phyloP scores from a whole-genome alignment of 2,329 filamentous ascomycete species.

The Parafenestella ontariensis region DNA sequence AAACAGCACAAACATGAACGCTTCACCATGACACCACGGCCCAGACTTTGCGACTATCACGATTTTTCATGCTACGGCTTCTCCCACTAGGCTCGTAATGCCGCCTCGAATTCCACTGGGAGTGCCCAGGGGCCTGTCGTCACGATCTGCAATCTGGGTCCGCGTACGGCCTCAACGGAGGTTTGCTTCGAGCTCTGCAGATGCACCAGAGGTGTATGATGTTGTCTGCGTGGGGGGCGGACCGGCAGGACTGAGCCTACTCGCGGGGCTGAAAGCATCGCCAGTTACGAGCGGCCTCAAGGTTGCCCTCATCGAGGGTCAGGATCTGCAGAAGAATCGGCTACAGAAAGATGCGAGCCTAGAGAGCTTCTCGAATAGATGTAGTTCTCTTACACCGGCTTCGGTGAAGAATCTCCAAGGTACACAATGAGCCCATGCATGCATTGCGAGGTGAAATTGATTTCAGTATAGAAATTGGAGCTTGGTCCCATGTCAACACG shows the following conservation, averaged over 20 bases:
- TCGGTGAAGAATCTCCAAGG: slow-evolving; percentile 81
- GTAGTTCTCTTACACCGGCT: slow-evolving; percentile 89
- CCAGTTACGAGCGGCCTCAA: slow-evolving; percentile 77
- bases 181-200: slow-evolving; percentile 43
- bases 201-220: slow-evolving; percentile 79
- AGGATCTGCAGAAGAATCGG: slow-evolving; percentile 76
- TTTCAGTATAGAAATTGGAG: slow-evolving; percentile 68
- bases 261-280: slow-evolving; percentile 62
- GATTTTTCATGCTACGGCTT: slow-evolving; percentile 26
- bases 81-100: slow-evolving; percentile 35
- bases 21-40: slow-evolving; percentile 35
- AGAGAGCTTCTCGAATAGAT: slow-evolving; percentile 86
- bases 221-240: slow-evolving; percentile 91
- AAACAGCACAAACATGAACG: slow-evolving; percentile 32
- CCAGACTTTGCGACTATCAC: slow-evolving; percentile 9
- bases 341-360: slow-evolving; percentile 69
- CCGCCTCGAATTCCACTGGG: slow-evolving; percentile 37
- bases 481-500: slow-evolving; percentile 78
- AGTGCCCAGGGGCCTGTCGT: slow-evolving; percentile 23
- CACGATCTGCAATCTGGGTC: slow-evolving; percentile 18
- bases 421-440: slow-evolving; percentile 16
- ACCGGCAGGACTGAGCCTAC: slow-evolving; percentile 79
- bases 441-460: slow-evolving; percentile 4
- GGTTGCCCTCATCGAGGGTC: slow-evolving; percentile 88
- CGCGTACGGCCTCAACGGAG: slow-evolving; percentile 29